Evolutionary conservation across 2,329 filamentous ascomycete genomes (phyloP).

Genomic region (Fusarium liriodendri): DNA sequence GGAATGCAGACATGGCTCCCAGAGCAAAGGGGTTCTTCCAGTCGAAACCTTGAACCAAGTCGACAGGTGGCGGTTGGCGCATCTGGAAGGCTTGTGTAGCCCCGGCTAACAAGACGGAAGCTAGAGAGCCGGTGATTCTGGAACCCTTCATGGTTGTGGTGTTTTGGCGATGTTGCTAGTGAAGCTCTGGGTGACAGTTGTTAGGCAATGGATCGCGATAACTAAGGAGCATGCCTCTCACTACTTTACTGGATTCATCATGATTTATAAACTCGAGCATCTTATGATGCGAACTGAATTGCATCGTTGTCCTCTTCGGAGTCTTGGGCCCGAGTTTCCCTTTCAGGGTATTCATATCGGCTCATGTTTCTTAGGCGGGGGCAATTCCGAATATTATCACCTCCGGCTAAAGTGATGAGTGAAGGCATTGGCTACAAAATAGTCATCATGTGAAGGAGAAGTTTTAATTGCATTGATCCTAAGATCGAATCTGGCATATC

Average conservation of each 20-base stretch:
- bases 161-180: neutral
- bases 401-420: neutral
- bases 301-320: slow-evolving; percentile 45
- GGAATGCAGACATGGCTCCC: slow-evolving; percentile 45
- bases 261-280: slow-evolving; percentile 22
- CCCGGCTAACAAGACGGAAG: slow-evolving; percentile 16
- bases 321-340: slow-evolving; percentile 41
- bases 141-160: slow-evolving; percentile 40
- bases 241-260: neutral
- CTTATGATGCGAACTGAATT: slow-evolving; percentile 7
- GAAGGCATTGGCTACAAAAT: neutral
- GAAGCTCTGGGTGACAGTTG: neutral
- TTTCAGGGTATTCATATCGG: slow-evolving; percentile 29
- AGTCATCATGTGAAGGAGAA: neutral
- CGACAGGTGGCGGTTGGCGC: slow-evolving; percentile 45
- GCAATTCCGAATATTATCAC: neutral
- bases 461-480: neutral
- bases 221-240: neutral
- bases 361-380: neutral
- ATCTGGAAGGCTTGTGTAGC: slow-evolving; percentile 44
- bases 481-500: neutral
- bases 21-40: slow-evolving; percentile 56
- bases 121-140: slow-evolving; percentile 7
- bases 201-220: neutral
- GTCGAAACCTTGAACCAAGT: slow-evolving; percentile 53